Evolutionary conservation across 2,329 filamentous ascomycete species (phyloP).

Genomic region (Nectriaceae sp.): DNA sequence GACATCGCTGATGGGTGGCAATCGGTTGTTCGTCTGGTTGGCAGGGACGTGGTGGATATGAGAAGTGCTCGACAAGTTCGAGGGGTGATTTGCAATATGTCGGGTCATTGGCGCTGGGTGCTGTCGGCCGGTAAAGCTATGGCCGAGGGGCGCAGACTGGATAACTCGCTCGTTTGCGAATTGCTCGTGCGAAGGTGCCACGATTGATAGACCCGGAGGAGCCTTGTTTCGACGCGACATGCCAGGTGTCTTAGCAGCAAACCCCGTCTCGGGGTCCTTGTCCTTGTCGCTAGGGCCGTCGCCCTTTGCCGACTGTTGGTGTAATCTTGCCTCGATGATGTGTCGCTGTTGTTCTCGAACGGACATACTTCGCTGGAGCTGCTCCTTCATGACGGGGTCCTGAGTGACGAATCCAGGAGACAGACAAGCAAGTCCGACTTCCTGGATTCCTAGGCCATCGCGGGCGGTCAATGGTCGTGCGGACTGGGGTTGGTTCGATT

Average conservation of each 20-base stretch:
- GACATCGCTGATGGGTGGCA: conserved; percentile 93
- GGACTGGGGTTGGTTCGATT: conserved; percentile 56
- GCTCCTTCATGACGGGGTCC: conserved; percentile 94
- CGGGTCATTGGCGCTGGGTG: conserved; percentile 75
- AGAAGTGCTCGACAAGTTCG: conserved; percentile 78
- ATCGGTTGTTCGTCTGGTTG: conserved; percentile 84
- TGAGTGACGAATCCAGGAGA: conserved; percentile 96
- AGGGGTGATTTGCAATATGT: conserved; percentile 79
- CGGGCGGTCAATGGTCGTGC: conserved; percentile 78
- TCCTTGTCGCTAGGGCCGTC: conserved; percentile 61
- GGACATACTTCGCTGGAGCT: conserved; percentile 89
- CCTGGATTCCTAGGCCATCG: conserved; percentile 81
- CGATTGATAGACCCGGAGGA: conserved; percentile 88
- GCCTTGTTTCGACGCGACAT: conserved; percentile 76
- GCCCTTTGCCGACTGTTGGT: conserved; percentile 82
- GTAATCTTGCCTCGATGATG: conserved; percentile 88
- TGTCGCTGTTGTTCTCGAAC: conserved; percentile 92
- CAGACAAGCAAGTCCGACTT: conserved; percentile 90
- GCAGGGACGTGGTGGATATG: conserved; percentile 96
- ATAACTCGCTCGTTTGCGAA: conserved; percentile 95
- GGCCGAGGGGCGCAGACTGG: conserved; percentile 91
- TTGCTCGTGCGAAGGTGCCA: conserved; percentile 88
- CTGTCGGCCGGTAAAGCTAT: conserved; percentile 91
- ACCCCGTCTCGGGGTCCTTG: conserved; percentile 52
- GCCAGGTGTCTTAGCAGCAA: conserved; percentile 70